Conservation (phyloP, 106 monocot genomes). For the Allium sativum region DNA sequence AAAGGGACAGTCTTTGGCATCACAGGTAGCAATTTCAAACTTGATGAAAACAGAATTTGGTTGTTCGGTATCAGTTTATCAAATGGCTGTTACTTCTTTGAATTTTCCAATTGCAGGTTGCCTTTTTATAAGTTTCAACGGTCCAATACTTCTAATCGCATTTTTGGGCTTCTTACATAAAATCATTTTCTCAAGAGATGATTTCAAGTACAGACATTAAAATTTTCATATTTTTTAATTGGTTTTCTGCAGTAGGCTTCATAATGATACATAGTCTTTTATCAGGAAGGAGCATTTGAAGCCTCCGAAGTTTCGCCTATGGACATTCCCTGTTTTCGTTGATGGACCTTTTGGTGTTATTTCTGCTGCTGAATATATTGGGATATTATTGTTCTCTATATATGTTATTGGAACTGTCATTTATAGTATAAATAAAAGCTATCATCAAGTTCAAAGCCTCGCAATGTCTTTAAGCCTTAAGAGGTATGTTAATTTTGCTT, state of each 20-base stretch:
- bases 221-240: background rate
- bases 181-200: conserved; percentile 29
- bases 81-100: background rate
- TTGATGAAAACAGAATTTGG: no score
- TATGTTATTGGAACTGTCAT: conserved; percentile 48
- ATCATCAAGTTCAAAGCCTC: conserved; percentile 4
- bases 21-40: conserved; percentile 24
- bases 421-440: conserved; percentile 13
- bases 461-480: conserved; percentile 13
- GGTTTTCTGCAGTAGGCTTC: no score
- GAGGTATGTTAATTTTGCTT: conserved; percentile 21
- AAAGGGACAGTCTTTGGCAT: conserved; percentile 32
- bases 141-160: conserved; percentile 52
- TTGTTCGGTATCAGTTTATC: background rate
- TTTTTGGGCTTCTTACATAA: conserved; percentile 57
- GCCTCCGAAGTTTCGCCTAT: conserved; percentile 41
- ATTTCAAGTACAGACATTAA: conserved; percentile 22
- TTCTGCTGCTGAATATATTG: conserved; percentile 68
- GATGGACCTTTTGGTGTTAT: conserved; percentile 90
- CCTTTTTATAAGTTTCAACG: conserved; percentile 49
- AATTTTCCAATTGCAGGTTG: conserved; percentile 34
- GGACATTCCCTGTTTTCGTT: conserved; percentile 77
- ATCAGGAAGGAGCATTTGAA: conserved; percentile 40
- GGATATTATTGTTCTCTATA: conserved; percentile 51
- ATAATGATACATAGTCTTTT: background rate